Percentiles rank a stretch among this genome's conserved stretches.
These are phyloP conservation scores for Tylopilus sp. DNA, from an alignment of 768 basidiomycete species.

Conservation along the genomic window DNA sequence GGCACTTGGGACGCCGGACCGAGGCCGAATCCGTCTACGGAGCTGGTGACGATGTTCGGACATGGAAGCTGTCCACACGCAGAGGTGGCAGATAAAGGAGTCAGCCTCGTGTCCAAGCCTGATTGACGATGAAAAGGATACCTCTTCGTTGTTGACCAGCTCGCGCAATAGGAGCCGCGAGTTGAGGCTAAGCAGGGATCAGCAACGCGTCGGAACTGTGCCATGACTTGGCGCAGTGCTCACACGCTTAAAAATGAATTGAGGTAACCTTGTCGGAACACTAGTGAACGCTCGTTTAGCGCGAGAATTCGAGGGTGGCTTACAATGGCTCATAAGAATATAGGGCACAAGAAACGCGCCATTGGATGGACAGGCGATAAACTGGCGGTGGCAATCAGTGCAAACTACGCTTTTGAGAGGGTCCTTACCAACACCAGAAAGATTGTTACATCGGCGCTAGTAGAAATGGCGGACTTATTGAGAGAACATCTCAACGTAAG, in stretches of 20 bases:
- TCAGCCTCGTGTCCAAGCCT: neutral
- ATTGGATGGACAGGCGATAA: slow-evolving; percentile 35
- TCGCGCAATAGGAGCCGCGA: slow-evolving; percentile 29
- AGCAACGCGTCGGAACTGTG: neutral
- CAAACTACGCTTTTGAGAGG: neutral
- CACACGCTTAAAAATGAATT: slow-evolving; percentile 39
- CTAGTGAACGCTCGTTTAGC: neutral
- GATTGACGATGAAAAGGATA: neutral
- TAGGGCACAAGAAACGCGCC: slow-evolving; percentile 36
- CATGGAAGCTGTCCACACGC: slow-evolving; percentile 17
- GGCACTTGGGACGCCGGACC: slow-evolving; percentile 7
- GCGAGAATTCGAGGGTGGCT: neutral
- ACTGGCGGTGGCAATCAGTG: slow-evolving; percentile 19
- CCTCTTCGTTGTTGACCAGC: slow-evolving; percentile 25
- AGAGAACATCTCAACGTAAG: neutral
- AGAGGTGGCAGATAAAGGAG: no score
- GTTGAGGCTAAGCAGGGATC: slow-evolving; percentile 20
- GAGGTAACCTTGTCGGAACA: slow-evolving; percentile 29
- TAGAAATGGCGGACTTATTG: neutral
- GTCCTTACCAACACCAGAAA: slow-evolving; percentile 25
- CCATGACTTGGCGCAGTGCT: neutral
- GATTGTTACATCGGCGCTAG: slow-evolving; percentile 28
- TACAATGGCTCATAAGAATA: slow-evolving; percentile 38
- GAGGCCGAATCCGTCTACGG: slow-evolving; percentile 18
- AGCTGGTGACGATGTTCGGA: slow-evolving; percentile 24